Evolutionary conservation across 768 basidiomycete species (phyloP), one percentile per base, ranked within the genome.

Genomic region (Mycena filopes): DNA sequence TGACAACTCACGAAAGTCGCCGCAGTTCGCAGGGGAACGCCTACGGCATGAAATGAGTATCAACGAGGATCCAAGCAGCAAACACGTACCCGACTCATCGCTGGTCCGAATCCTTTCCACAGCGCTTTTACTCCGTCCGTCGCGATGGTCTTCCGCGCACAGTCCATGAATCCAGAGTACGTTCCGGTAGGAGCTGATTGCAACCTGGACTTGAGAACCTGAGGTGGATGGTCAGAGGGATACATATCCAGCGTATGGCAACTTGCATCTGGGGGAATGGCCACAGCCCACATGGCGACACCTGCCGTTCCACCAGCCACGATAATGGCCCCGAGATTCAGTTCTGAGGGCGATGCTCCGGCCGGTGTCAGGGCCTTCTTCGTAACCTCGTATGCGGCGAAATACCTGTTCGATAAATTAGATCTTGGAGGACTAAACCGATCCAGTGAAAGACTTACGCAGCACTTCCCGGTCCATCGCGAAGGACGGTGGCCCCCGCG

Each of bases 11-110:
- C 92, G 80, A 95, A 95, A 55, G 92, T 91, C 45, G 96, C 96
- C 66, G 96, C 96, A 77, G n/a, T 99, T 99, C 28, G 96, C 96
- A n/a, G 15, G 96, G 96, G 88, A 98, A 97, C 43, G 96, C 96
- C 88, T 96, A 68, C 7, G 66, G 49, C 45, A 5, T 18, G 50
- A n/a, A 47, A 29, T 26, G 12, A n/a, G 45, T 42, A 57, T n/a
- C 31, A 45, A 33, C 48, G 55, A 42, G 36, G 13, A 31, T 21
- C 57, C 31, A n/a, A n/a, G n/a, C 3, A 66, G n/a, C 42, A 38
- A 23, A 21, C 25, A 80, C 91, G 58, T 76, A 93, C 93, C 73
- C 94, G 81, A 64, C 90, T 89, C 97, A 99, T 98, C 20, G 98
- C 98, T 18, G 97, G 98, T 48, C 94, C 96, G 75, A 99, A 94